A percentile compares a stretch with the other conserved stretches of the same genome.
Evolutionary conservation across 1,139 yeast species (phyloP).

Genomic region (Sugiyamaella sp.): DNA sequence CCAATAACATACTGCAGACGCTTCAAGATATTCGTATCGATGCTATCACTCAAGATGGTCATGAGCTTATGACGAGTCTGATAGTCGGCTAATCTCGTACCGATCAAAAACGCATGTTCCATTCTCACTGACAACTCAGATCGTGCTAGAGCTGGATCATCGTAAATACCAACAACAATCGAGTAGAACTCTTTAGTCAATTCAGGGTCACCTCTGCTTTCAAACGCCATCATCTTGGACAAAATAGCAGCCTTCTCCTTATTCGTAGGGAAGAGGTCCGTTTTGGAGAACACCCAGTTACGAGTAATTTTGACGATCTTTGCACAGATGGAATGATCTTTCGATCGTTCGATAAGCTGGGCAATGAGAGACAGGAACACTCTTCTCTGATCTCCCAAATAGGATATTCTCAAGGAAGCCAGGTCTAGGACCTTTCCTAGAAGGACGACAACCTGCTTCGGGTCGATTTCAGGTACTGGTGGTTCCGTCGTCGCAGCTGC

Average conservation of each 20-base stretch:
- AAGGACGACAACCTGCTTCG: slow-evolving; percentile 69
- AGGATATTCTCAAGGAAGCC: slow-evolving; percentile 77
- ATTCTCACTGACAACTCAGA: slow-evolving; percentile 92
- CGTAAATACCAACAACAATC: slow-evolving; percentile 85
- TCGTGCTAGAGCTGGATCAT: slow-evolving; percentile 74
- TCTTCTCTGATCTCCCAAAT: slow-evolving; percentile 90
- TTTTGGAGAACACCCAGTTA: slow-evolving; percentile 84
- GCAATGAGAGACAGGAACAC: slow-evolving; percentile 84
- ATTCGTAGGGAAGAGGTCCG: slow-evolving; percentile 88
- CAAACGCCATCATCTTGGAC: slow-evolving; percentile 93
- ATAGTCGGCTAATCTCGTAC: slow-evolving; percentile 82
- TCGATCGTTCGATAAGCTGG: slow-evolving; percentile 85
- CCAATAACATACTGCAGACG: slow-evolving; percentile 81
- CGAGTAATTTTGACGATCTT: slow-evolving; percentile 80
- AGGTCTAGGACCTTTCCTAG: slow-evolving; percentile 77
- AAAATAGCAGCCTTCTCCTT: slow-evolving; percentile 96
- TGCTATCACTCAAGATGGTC: slow-evolving; percentile 75
- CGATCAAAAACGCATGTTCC: slow-evolving; percentile 96
- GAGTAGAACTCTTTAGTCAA: slow-evolving; percentile 81
- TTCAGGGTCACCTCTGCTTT: slow-evolving; percentile 79
- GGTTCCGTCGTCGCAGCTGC: slow-evolving; percentile 18
- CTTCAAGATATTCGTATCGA: slow-evolving; percentile 78
- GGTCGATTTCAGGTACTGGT: slow-evolving; percentile 12
- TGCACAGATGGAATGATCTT: slow-evolving; percentile 72
- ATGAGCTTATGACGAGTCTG: slow-evolving; percentile 75